phyloP scores from a whole-genome alignment of 371 early-diverging fungal genomes.

The Mortierella sp. region DNA sequence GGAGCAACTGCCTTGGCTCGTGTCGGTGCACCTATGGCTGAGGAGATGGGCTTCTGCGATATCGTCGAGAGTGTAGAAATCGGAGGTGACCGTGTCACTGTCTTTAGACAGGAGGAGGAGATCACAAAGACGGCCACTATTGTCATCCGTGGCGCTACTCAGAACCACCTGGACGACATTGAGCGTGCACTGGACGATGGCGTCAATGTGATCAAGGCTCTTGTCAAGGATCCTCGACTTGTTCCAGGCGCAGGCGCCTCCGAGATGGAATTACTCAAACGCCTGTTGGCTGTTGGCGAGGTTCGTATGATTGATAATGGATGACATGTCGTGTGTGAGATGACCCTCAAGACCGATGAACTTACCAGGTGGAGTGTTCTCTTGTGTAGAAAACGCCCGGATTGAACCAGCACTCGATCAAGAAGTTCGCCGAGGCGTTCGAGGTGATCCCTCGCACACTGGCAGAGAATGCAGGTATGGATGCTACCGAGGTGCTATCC shows the following conservation, averaged over 20 bases:
- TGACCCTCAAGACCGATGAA: too few relatives aligned
- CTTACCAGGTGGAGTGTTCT: neutral
- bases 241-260: slow-evolving; percentile 96
- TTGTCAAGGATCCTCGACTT: slow-evolving; percentile 87
- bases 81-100: slow-evolving; percentile 96
- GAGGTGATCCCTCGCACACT: slow-evolving; percentile 96
- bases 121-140: slow-evolving; percentile 92
- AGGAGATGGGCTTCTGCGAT: slow-evolving; percentile 98
- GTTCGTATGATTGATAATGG: slow-evolving; percentile 10
- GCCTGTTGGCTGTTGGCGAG: slow-evolving; percentile 75
- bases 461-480: slow-evolving; percentile 97
- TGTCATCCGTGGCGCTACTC: slow-evolving; percentile 98
- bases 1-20: slow-evolving; percentile 95
- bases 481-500: slow-evolving; percentile 93
- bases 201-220: slow-evolving; percentile 96
- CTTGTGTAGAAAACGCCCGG: slow-evolving; percentile 84
- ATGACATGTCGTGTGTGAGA: too few relatives aligned
- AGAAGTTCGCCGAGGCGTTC: slow-evolving; percentile 95
- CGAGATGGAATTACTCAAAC: slow-evolving; percentile 93
- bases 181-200: slow-evolving; percentile 99
- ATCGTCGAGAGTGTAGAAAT: slow-evolving; percentile 96
- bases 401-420: slow-evolving; percentile 95
- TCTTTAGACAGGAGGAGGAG: slow-evolving; percentile 91
- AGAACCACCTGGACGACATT: slow-evolving; percentile 96
- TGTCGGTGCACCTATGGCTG: slow-evolving; percentile 92